Conservation (phyloP, 305 asterid species). For the Stenogyne calaminthoides region DNA sequence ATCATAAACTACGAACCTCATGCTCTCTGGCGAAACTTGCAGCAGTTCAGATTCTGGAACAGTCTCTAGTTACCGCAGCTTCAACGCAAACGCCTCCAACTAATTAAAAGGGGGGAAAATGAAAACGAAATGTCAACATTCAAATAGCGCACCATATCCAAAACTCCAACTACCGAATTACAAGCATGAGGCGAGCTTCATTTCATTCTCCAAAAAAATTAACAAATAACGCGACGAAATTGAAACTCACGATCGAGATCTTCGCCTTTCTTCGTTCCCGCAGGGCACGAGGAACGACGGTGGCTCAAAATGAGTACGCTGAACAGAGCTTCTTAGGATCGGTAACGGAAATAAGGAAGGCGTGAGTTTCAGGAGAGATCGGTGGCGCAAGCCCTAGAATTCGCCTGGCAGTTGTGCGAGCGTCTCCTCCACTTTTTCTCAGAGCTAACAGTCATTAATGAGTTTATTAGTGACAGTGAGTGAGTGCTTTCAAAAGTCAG, state of each 20-base stretch:
- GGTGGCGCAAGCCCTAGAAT: conserved; percentile 30
- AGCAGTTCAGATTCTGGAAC: conserved; percentile 49
- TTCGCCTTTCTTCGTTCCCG: conserved; percentile 16
- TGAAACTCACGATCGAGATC: conserved; percentile 34
- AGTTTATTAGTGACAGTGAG: conserved; percentile 32
- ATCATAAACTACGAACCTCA: conserved; percentile 56
- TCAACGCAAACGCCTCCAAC: conserved; percentile 58
- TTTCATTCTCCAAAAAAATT: conserved; percentile 3
- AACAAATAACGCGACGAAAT: conserved; percentile 2
- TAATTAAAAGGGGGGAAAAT: conserved; percentile 12
- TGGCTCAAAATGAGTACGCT: conserved; percentile 16
- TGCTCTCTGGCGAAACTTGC: conserved; percentile 61
- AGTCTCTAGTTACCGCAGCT: conserved; percentile 55
- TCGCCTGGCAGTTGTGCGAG: conserved; percentile 16
- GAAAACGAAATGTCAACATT: conserved; percentile 6
- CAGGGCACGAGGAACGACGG: conserved; percentile 24
- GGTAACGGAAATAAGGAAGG: conserved; percentile 5
- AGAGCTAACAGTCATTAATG: conserved; percentile 38
- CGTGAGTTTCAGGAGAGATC: neutral
- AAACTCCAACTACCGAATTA: conserved; percentile 10
- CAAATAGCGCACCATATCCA: conserved; percentile 26
- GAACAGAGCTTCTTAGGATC: conserved; percentile 25
- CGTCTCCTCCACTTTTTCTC: conserved; percentile 17
- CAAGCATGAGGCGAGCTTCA: conserved; percentile 6
- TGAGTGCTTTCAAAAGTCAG: conserved; percentile 38